Conservation (phyloP, 2,329 filamentous ascomycete species). For the Penicillium verrucosum region DNA sequence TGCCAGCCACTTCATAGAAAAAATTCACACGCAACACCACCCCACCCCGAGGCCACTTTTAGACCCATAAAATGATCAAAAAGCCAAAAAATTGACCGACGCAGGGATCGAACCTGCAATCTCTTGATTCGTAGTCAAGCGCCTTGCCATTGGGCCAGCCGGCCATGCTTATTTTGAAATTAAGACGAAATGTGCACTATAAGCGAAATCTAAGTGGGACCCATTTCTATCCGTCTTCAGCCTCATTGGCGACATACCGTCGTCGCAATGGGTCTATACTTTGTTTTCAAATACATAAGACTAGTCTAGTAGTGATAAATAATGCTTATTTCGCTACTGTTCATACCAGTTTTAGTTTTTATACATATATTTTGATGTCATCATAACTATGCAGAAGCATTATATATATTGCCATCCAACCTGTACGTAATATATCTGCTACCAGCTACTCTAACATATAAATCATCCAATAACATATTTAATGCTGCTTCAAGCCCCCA, state of each 20-base stretch:
- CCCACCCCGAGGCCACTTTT: not conserved
- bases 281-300: too few relatives aligned
- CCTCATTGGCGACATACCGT: not conserved
- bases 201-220: rapidly evolving
- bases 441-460: too few relatives aligned
- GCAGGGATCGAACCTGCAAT: slow-evolving; percentile 49
- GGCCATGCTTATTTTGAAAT: slow-evolving; percentile 10
- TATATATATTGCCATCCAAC: not conserved
- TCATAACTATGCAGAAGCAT: not conserved
- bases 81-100: slow-evolving; percentile 33
- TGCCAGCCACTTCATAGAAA: too few relatives aligned
- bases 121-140: slow-evolving; percentile 54
- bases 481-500: too few relatives aligned
- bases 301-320: rapidly evolving
- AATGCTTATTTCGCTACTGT: not conserved
- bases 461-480: too few relatives aligned
- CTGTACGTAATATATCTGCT: not conserved
- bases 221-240: not conserved
- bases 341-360: not conserved
- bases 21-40: not conserved
- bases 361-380: not conserved
- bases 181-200: rapidly evolving
- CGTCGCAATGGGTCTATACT: not conserved
- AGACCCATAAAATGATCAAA: not conserved
- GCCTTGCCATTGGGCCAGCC: slow-evolving; percentile 50